Evolutionary conservation across 2,329 filamentous ascomycete genomes (phyloP).

Genomic region (Paraphaeosphaeria sporulosa): DNA sequence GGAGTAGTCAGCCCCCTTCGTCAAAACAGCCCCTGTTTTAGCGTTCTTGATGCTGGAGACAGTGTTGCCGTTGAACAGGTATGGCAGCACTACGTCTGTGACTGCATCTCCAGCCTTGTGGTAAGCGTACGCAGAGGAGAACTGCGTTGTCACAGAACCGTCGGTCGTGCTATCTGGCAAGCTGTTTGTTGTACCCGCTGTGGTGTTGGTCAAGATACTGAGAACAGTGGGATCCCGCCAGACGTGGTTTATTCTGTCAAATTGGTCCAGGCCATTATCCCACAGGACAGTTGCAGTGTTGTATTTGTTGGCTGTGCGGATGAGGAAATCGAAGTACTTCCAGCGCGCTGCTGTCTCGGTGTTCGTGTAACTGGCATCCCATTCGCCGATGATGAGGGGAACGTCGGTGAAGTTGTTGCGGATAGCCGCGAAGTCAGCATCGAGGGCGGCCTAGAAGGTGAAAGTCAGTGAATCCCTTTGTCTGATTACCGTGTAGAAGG

Average conservation of each 20-base stretch:
- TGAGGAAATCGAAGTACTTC: constrained; percentile 65
- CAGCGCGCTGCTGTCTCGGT: constrained; percentile 65
- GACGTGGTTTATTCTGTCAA: constrained; percentile 57
- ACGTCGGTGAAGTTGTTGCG: constrained; percentile 63
- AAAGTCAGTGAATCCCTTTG: neutral
- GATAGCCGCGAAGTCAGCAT: constrained; percentile 60
- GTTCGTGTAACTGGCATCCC: constrained; percentile 58
- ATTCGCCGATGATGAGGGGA: constrained; percentile 67
- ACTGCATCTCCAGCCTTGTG: constrained; percentile 58
- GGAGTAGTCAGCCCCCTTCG: constrained; percentile 56
- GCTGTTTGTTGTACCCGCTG: constrained; percentile 56
- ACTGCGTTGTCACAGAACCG: constrained; percentile 53
- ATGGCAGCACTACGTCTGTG: constrained; percentile 55
- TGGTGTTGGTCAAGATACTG: constrained; percentile 57
- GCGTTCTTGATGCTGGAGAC: constrained; percentile 49
- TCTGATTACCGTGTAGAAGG: no score
- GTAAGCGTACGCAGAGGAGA: constrained; percentile 63
- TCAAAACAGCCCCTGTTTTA: constrained; percentile 48
- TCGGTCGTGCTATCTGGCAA: constrained; percentile 63
- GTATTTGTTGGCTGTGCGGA: constrained; percentile 58
- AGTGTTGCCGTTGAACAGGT: constrained; percentile 63
- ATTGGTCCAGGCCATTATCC: constrained; percentile 67
- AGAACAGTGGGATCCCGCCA: constrained; percentile 62
- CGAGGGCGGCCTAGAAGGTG: constrained; percentile 45
- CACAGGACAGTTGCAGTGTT: constrained; percentile 62